Conservation (phyloP, 768 basidiomycete genomes). For the Cystofilobasidium capitatum region DNA sequence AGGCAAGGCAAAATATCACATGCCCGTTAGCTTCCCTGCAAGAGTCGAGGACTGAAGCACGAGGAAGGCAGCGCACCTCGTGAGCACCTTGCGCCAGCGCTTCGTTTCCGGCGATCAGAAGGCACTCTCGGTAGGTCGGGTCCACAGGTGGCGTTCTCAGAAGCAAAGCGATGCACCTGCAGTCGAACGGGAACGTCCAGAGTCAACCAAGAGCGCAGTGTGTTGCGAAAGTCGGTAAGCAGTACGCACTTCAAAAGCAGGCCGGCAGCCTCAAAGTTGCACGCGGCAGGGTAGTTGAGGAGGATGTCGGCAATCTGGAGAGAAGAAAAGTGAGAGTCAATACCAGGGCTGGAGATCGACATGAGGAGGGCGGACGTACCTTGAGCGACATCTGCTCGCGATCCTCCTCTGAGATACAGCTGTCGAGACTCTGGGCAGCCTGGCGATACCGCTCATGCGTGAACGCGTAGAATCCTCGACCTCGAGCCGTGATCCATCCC, state of each 20-base stretch:
- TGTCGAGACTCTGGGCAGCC: conserved; percentile 56
- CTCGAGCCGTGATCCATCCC: conserved; percentile 64
- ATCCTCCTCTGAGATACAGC: conserved; percentile 45
- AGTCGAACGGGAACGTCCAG: conserved; percentile 46
- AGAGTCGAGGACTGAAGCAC: background rate
- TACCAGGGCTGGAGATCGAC: background rate
- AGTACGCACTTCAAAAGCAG: background rate
- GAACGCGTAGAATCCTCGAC: conserved; percentile 44
- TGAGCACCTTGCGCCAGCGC: conserved; percentile 65
- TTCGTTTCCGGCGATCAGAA: conserved; percentile 61
- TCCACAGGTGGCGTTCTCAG: background rate
- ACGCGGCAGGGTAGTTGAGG: conserved; percentile 36
- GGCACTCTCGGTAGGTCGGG: conserved; percentile 15
- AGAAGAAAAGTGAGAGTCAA: background rate
- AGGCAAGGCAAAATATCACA: background rate
- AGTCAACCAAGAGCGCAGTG: background rate
- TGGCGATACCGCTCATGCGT: conserved; percentile 62
- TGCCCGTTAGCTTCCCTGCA: no score
- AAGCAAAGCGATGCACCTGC: background rate
- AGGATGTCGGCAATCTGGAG: conserved; percentile 56
- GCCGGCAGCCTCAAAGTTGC: background rate
- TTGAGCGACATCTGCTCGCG: conserved; percentile 61
- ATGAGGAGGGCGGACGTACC: conserved; percentile 39
- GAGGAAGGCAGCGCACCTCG: conserved; percentile 45
- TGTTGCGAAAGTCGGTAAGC: background rate